A percentile compares a stretch with the other conserved stretches of the same genome.
phyloP scores from a whole-genome alignment of 2,329 filamentous ascomycete species.

The Pyricularia grisea region DNA sequence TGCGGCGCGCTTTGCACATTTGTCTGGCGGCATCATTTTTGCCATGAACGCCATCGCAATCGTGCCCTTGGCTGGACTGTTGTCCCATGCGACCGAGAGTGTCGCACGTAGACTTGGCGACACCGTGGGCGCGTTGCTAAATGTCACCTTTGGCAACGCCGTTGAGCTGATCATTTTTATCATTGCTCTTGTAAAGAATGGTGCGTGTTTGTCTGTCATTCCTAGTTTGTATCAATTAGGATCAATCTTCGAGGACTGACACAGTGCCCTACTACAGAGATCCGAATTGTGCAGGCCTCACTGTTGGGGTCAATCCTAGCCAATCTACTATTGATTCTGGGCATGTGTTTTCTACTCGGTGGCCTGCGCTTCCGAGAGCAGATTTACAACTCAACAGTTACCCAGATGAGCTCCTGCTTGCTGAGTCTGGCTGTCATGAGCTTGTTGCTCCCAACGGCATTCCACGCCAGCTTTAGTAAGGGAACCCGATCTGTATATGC shows the following conservation, averaged over 20 bases:
- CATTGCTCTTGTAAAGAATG: conserved; percentile 63
- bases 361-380: conserved; percentile 61
- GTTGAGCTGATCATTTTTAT: conserved; percentile 85
- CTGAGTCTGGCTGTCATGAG: conserved; percentile 51
- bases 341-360: conserved; percentile 64
- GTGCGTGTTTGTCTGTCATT: background rate
- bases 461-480: conserved; percentile 60
- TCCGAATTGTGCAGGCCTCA: conserved; percentile 73
- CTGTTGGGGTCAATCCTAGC: conserved; percentile 67
- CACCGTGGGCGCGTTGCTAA: conserved; percentile 78
- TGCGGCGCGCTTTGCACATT: conserved; percentile 22
- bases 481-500: background rate
- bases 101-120: conserved; percentile 76
- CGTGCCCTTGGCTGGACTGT: conserved; percentile 73
- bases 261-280: conserved; percentile 44
- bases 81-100: conserved; percentile 82
- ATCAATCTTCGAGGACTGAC: background rate
- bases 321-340: conserved; percentile 65
- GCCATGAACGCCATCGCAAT: conserved; percentile 65
- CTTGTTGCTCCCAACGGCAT: conserved; percentile 28
- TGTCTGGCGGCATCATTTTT: conserved; percentile 36
- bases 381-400: conserved; percentile 60
- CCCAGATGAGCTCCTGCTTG: conserved; percentile 63
- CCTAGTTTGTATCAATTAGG: background rate
- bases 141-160: conserved; percentile 87